Evolutionary conservation across 2,329 filamentous ascomycete genomes (phyloP), one percentile per base, ranked within the genome.

Genomic region (Tolypocladium endophyticum): DNA sequence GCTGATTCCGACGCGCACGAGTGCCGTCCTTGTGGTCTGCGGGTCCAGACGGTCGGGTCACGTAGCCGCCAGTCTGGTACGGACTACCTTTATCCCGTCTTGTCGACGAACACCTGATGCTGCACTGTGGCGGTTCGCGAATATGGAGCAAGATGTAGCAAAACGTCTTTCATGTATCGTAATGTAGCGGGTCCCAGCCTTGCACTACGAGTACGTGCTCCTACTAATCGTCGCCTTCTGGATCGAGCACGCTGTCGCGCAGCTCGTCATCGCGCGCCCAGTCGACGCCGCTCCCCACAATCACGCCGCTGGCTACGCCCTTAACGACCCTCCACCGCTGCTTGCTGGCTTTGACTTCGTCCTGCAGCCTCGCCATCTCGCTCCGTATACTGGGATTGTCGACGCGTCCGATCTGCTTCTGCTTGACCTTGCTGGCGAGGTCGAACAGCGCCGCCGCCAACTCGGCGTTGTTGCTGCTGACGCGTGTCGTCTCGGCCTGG

Each of bases 261-360:
- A 96, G 75, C 61, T 78, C 79, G 57, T 85, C 80, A 72, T 95
- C 86, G 47, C 81, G 77, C 16, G 84, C 85, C 91, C 91, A 96
- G 68, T 95, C 86, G 58, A 94, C 79, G 55, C 91, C 91, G 71
- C 90, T 95, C 3, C 89, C 90, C 6, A 85, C 89, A 55, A 96
- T 82, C 59, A 92, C 81, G 23, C 88, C 90, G 67, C 88, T 89
- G n/a, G 88, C 81, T 50, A 91, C 84, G 30, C 84, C 88, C 74
- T 93, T 94, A 72, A 93, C 83, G 25, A 87, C 85, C 67, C 85
- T 84, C 86, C 87, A 90, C 67, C 82, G 81, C 64, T 85, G 84
- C 62, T 83, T 83, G 69, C 85, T 87, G 28, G 77, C 76, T 66
- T 81, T 85, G 61, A 89, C 74, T 47, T 86, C 80, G 7, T 70